phyloP scores from a whole-genome alignment of 2,329 filamentous ascomycete genomes.

The Colletotrichum sp. region DNA sequence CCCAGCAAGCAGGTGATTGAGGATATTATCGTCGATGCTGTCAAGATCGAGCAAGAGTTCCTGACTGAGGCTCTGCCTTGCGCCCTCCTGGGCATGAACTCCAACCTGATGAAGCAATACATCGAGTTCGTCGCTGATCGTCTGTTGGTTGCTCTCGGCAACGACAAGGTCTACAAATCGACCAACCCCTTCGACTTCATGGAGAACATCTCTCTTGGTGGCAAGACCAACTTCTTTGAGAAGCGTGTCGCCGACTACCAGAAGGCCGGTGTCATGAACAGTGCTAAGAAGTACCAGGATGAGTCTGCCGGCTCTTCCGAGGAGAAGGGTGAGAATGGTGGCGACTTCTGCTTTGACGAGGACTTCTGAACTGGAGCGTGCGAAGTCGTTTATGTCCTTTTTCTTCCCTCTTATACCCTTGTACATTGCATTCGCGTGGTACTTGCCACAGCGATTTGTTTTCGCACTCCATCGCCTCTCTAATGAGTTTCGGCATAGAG shows the following conservation, averaged over 20 bases:
- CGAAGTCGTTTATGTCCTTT: slow-evolving; percentile 15
- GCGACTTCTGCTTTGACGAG: slow-evolving; percentile 93
- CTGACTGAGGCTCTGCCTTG: slow-evolving; percentile 93
- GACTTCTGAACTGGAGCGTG: slow-evolving; percentile 75
- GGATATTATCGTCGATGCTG: slow-evolving; percentile 92
- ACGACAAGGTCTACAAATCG: slow-evolving; percentile 90
- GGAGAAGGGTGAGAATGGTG: slow-evolving; percentile 63
- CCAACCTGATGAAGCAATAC: slow-evolving; percentile 98
- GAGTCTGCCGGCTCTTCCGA: slow-evolving; percentile 46
- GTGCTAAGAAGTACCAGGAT: slow-evolving; percentile 75
- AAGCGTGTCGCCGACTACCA: slow-evolving; percentile 99
- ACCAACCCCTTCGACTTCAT: slow-evolving; percentile 99
- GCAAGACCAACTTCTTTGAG: slow-evolving; percentile 99
- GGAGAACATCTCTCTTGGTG: slow-evolving; percentile 98
- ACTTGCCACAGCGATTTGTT: slow-evolving; percentile 30
- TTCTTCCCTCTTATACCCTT: slow-evolving; percentile 24
- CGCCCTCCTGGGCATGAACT: slow-evolving; percentile 96
- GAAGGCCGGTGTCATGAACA: slow-evolving; percentile 98
- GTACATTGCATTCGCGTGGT: slow-evolving; percentile 23
- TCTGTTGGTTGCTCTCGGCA: slow-evolving; percentile 89
- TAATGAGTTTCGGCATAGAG: neutral
- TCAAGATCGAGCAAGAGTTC: slow-evolving; percentile 96
- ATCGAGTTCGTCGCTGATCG: slow-evolving; percentile 99
- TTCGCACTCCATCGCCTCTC: slow-evolving; percentile 22
- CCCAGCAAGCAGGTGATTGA: slow-evolving; percentile 82